These are phyloP conservation scores for Globisporangium middletonii DNA, from an alignment of 352 stramenopile genomes.

Conservation along the genomic window DNA sequence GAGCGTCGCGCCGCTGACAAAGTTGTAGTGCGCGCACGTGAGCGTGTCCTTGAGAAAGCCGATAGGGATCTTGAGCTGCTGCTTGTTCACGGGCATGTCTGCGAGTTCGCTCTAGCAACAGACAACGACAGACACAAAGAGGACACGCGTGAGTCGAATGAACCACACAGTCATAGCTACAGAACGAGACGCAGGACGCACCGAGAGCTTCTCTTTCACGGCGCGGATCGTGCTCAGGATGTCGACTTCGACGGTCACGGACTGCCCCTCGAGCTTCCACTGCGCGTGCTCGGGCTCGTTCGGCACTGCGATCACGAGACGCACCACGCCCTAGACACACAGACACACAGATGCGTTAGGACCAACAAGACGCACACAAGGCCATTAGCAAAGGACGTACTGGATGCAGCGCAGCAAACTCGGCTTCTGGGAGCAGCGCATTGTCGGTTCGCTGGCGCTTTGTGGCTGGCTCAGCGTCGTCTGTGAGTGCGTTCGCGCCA, in stretches of 20 bases:
- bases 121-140: neutral
- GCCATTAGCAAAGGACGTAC: conserved; percentile 23
- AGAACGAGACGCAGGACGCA: conserved; percentile 10
- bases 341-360: neutral
- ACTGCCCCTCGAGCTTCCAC: conserved; percentile 94
- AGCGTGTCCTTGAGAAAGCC: conserved; percentile 92
- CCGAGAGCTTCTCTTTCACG: conserved; percentile 89
- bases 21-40: conserved; percentile 83
- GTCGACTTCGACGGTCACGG: conserved; percentile 83
- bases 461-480: conserved; percentile 38
- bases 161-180: neutral
- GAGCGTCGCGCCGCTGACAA: conserved; percentile 60
- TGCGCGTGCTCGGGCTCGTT: conserved; percentile 84
- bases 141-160: neutral
- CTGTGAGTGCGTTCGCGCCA: conserved; percentile 8
- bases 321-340: conserved; percentile 44
- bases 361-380: neutral
- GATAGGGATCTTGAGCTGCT: conserved; percentile 90
- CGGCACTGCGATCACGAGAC: conserved; percentile 74
- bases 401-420: conserved; percentile 71
- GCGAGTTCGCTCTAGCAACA: conserved; percentile 55
- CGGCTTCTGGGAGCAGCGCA: conserved; percentile 63
- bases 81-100: conserved; percentile 94
- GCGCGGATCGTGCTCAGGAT: conserved; percentile 87
- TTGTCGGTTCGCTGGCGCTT: conserved; percentile 72